Evolutionary conservation across 1,284 basidiomycete species (phyloP).

Genomic region (Cryptococcus floricola): DNA sequence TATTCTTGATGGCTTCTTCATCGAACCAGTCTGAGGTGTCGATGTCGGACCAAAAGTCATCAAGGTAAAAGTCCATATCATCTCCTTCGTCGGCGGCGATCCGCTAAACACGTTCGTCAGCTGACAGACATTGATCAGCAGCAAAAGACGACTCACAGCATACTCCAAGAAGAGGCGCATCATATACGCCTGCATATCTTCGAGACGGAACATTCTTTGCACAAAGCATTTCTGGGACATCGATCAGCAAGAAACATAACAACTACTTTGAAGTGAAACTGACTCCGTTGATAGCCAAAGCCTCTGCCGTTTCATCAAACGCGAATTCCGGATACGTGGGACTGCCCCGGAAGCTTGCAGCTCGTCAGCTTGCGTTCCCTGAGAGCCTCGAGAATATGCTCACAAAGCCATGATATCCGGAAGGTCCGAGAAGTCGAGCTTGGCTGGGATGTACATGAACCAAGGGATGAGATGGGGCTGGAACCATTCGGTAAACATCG

Average conservation of each 20-base stretch:
- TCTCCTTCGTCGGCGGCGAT: slow-evolving; percentile 32
- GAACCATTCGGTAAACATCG: slow-evolving; percentile 48
- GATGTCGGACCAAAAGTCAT: neutral
- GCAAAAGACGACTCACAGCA: slow-evolving; percentile 25
- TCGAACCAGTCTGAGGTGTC: neutral
- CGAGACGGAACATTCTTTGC: slow-evolving; percentile 44
- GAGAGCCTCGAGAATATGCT: slow-evolving; percentile 7
- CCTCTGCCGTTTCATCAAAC: slow-evolving; percentile 48
- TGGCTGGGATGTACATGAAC: slow-evolving; percentile 48
- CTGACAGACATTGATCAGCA: no score
- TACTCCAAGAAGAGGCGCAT: slow-evolving; percentile 47
- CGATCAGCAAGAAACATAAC: neutral
- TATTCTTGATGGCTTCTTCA: neutral
- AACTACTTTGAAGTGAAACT: slow-evolving; percentile 7
- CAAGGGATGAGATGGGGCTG: slow-evolving; percentile 49
- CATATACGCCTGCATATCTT: slow-evolving; percentile 49
- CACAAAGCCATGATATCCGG: slow-evolving; percentile 46
- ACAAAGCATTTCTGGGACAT: slow-evolving; percentile 41
- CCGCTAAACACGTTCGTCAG: neutral
- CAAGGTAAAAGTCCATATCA: slow-evolving; percentile 27
- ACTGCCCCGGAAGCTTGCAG: slow-evolving; percentile 40
- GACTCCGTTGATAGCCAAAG: slow-evolving; percentile 44
- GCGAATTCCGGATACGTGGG: slow-evolving; percentile 37
- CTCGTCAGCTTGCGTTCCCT: neutral
- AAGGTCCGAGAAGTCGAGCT: slow-evolving; percentile 47